These are phyloP conservation scores for Reticulascus tulasneorum DNA, from an alignment of 2,329 filamentous ascomycete species.

Conservation along the genomic window DNA sequence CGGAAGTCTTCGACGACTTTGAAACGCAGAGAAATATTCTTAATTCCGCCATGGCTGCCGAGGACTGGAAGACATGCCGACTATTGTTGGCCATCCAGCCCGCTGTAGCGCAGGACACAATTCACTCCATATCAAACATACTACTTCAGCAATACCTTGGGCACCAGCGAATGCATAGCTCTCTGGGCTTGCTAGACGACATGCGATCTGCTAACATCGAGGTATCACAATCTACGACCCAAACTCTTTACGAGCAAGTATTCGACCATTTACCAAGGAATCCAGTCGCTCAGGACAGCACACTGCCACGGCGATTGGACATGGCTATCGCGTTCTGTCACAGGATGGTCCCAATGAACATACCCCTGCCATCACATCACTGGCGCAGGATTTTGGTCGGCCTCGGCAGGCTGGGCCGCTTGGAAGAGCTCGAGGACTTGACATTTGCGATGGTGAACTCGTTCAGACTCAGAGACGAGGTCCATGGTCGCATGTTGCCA, in stretches of 20 bases:
- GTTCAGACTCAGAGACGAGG: slow-evolving; percentile 12
- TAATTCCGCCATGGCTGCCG: slow-evolving; percentile 25
- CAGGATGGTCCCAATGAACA: slow-evolving; percentile 3
- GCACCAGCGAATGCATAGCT: slow-evolving; percentile 19
- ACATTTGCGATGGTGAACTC: slow-evolving; percentile 38
- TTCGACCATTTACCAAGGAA: slow-evolving; percentile 6
- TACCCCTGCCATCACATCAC: slow-evolving; percentile 26
- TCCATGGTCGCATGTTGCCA: slow-evolving; percentile 31
- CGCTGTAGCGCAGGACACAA: slow-evolving; percentile 23
- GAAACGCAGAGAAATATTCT: slow-evolving; percentile 36
- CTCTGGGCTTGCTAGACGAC: slow-evolving; percentile 31
- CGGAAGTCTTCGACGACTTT: slow-evolving; percentile 50
- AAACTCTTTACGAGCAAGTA: slow-evolving; percentile 6
- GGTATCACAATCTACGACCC: slow-evolving; percentile 14
- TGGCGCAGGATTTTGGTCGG: slow-evolving; percentile 42
- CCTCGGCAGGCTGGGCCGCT: slow-evolving; percentile 38
- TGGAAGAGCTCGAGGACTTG: slow-evolving; percentile 42
- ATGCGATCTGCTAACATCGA: slow-evolving; percentile 30
- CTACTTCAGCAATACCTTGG: slow-evolving; percentile 26
- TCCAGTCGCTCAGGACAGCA: neutral
- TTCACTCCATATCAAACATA: slow-evolving; percentile 26
- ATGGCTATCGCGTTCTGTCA: slow-evolving; percentile 6
- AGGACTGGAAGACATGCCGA: slow-evolving; percentile 37
- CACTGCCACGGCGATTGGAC: slow-evolving; percentile 2
- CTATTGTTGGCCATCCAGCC: slow-evolving; percentile 42